Base-by-base conservation (phyloP, 2,329 filamentous ascomycete species). In the Ramularia endophylla region DNA sequence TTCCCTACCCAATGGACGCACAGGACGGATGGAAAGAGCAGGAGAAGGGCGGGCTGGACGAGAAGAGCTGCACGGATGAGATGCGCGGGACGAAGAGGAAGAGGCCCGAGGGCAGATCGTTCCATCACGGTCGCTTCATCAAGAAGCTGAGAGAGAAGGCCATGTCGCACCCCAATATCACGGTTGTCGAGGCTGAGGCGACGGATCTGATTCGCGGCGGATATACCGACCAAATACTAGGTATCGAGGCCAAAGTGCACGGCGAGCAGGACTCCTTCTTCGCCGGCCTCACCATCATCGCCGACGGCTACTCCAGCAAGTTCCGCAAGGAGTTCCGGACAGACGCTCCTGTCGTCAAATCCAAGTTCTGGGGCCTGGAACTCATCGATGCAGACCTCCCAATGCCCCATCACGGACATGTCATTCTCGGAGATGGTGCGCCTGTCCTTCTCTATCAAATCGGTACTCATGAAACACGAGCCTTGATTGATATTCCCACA, bases 401-500 rank as follows among this genome's bases (percentile, higher is more conserved):
- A 2, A 72, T 77, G 38, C 78, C 81, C 2, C 71, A 80, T 48
- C 86, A 87, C 62, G 92, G 90, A 15, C 88, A 94, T 65, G 90
- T 98, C 51, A 73, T 95, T 40, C 84, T 98, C 48, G 83, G 83
- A 55, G 77, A 86, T 50, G 76, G 78, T 33, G 71, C 80, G 0
- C 90, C 92, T 0, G 80, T 95, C 25, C 80, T 98, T 17, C 77
- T 98, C 44, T 98, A 98, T 71, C 92, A 97, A 68, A 98, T 98
- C 61, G 90, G 92, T 59, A 85, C 87, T 4, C 89, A 85, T 67
- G 92, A 97, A 69, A 98, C 92, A 1, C 81, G 92, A 51, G 85
- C 84, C 9, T 77, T 98, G 16, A 79, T 97, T 56, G 89, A 97
- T 62, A 80, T 97, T 9, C 90, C 90, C 4, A 78, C 83, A 20